Conservation (phyloP, 495 filamentous ascomycete species). For the Penicillium pancosmium region DNA sequence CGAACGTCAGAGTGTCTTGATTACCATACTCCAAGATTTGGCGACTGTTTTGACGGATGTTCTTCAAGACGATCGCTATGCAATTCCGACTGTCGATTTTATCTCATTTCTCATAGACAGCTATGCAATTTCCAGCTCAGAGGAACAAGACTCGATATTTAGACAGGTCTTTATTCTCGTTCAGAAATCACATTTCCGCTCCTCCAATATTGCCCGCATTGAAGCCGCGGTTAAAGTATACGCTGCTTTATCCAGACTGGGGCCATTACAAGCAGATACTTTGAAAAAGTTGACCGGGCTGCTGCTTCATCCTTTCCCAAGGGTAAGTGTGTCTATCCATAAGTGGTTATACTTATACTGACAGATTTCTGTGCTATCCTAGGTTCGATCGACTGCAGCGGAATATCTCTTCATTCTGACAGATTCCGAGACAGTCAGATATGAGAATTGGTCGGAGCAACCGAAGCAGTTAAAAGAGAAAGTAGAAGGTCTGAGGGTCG, state of each 20-base stretch:
- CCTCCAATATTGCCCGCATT: slow-evolving; percentile 74
- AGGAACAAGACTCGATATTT: slow-evolving; percentile 37
- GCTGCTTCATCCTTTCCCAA: slow-evolving; percentile 67
- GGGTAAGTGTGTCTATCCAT: slow-evolving; percentile 30
- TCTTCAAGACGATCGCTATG: slow-evolving; percentile 65
- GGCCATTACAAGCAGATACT: slow-evolving; percentile 44
- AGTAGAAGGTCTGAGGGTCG: slow-evolving; percentile 34
- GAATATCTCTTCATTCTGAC: slow-evolving; percentile 45
- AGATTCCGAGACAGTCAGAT: slow-evolving; percentile 34
- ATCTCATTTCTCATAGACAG: slow-evolving; percentile 70
- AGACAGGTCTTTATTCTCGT: slow-evolving; percentile 65
- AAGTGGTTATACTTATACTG: neutral
- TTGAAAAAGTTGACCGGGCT: slow-evolving; percentile 59
- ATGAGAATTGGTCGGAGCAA: slow-evolving; percentile 46
- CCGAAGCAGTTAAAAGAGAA: slow-evolving; percentile 42
- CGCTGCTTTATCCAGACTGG: slow-evolving; percentile 57
- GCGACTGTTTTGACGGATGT: slow-evolving; percentile 46
- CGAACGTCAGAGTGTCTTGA: slow-evolving; percentile 33
- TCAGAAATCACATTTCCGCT: slow-evolving; percentile 82
- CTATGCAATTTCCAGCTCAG: slow-evolving; percentile 25
- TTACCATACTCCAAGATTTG: slow-evolving; percentile 45
- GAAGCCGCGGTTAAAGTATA: slow-evolving; percentile 80
- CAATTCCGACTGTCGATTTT: slow-evolving; percentile 75
- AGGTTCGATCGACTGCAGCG: slow-evolving; percentile 43
- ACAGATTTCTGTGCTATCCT: slow-evolving; percentile 2